Evolutionary conservation across 2,329 filamentous ascomycete genomes (phyloP), one percentile per base, ranked within the genome.

Genomic region (Phyllosticta citribraziliensis): DNA sequence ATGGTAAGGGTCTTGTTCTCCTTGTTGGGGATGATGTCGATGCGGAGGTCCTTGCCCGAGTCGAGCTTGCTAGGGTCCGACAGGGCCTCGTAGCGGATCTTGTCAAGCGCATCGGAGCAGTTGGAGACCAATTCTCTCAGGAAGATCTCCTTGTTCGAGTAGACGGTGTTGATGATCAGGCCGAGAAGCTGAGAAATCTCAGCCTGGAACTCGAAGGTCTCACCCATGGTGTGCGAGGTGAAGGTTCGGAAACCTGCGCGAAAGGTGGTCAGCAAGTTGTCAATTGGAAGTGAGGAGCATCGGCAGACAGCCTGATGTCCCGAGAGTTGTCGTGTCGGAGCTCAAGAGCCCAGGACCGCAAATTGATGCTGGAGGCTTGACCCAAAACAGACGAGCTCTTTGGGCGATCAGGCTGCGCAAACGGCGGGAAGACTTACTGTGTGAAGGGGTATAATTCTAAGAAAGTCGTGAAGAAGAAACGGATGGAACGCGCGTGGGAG

Each of bases 121-220:
- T 99, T 99, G 82, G 94, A 97, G 75, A 99, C 90, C 72, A 99
- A 77, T 82, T 99, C 94, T 88, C 94, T 84, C 73, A 99, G 82
- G 88, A 99, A 99, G 77, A 99, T 97, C 82, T 97, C 94, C 86
- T 99, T 99, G 88, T 99, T 99, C 72, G 92, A 97, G 86, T 97
- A 99, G 83, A 99, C 94, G 69, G 94, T 97, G 89, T 99, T 99
- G 86, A 99, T 99, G 82, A 99, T 99, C 78, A 99, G 89, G 70
- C 88, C 91, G 76, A 99, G 89, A 69, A 99, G 90, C 90, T 99
- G 94, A 89, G 93, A 97, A 78, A 99, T 99, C 89, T 99, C 94
- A 88, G 94, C 94, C 88, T 99, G 94, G 84, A 97, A 99, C 88
- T 97, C 93, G 83, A 99, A 99, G 70, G 92, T 97, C 84, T 97